These are phyloP conservation scores for Micromonas pusilla DNA, from an alignment of 139 green algal genomes.

Conservation along the genomic window DNA sequence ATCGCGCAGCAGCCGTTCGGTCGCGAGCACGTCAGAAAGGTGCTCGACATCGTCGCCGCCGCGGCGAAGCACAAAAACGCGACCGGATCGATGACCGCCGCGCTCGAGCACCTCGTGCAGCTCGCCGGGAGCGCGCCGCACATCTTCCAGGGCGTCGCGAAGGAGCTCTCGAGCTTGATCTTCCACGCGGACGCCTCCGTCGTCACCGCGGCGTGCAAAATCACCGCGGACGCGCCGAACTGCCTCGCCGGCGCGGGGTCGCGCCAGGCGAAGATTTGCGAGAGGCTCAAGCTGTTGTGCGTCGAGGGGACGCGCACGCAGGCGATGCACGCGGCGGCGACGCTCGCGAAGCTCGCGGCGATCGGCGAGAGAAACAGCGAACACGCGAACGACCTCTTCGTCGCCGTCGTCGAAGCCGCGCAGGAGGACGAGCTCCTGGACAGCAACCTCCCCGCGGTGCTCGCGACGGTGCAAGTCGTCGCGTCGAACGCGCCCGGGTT, in stretches of 20 bases:
- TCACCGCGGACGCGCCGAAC: background rate
- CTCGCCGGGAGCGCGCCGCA: background rate
- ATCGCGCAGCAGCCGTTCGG: background rate
- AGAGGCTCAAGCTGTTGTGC: background rate
- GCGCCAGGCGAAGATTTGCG: background rate
- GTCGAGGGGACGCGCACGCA: background rate
- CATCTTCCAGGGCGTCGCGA: background rate
- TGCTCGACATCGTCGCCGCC: background rate
- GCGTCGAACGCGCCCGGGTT: background rate
- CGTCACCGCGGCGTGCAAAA: background rate
- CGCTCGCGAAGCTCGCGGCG: background rate
- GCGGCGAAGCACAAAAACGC: background rate
- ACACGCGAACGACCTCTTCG: background rate
- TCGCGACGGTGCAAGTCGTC: background rate
- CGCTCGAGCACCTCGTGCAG: slow-evolving; percentile 1
- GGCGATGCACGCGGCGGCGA: background rate
- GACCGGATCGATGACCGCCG: background rate
- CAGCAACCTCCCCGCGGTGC: slow-evolving; percentile 8
- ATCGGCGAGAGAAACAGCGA: background rate
- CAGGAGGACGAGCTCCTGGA: background rate
- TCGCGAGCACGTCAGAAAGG: background rate
- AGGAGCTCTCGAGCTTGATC: background rate
- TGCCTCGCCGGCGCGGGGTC: background rate
- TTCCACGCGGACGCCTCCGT: background rate
- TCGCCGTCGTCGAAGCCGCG: background rate